Conservation (phyloP, 139 green algal genomes). For the Raphidocelis subcapitata region DNA sequence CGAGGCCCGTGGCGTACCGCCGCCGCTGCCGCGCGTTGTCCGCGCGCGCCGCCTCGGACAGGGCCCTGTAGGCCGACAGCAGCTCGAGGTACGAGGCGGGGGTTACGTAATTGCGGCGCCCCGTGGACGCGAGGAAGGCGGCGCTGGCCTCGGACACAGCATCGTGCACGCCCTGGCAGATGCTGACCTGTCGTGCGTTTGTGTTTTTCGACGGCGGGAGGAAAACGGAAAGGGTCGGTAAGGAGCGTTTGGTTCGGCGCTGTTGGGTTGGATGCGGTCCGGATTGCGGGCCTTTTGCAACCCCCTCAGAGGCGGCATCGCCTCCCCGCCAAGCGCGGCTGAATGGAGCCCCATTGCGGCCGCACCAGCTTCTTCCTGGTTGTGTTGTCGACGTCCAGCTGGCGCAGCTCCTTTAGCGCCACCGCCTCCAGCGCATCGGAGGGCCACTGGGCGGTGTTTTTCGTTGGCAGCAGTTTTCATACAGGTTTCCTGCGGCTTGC, state of each 20-base stretch:
- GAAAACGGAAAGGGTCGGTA: no score
- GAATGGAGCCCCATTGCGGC: no score
- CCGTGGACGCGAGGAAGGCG: slow-evolving; percentile 55
- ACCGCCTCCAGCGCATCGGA: slow-evolving; percentile 69
- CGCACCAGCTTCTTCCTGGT: slow-evolving; percentile 53
- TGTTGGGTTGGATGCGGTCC: no score
- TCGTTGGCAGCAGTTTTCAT: not conserved
- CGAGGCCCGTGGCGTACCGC: slow-evolving; percentile 67
- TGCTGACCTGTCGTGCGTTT: no score
- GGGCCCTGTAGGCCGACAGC: slow-evolving; percentile 62
- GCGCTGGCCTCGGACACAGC: slow-evolving; percentile 36
- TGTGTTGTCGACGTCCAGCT: slow-evolving; percentile 57
- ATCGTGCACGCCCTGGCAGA: slow-evolving; percentile 46
- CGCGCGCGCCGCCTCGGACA: slow-evolving; percentile 53
- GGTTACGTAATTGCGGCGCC: slow-evolving; percentile 80
- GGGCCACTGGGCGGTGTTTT: slow-evolving; percentile 52
- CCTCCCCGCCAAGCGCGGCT: no score
- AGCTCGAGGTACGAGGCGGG: slow-evolving; percentile 82
- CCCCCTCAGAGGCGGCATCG: no score
- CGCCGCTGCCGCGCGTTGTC: slow-evolving; percentile 41
- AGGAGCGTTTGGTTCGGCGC: no score
- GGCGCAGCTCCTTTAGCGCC: slow-evolving; percentile 68
- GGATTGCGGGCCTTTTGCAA: no score
- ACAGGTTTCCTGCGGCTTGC: not conserved
- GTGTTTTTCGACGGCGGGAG: no score